Conservation (phyloP, 1,284 basidiomycete species). For the Wolfiporia cocos region DNA sequence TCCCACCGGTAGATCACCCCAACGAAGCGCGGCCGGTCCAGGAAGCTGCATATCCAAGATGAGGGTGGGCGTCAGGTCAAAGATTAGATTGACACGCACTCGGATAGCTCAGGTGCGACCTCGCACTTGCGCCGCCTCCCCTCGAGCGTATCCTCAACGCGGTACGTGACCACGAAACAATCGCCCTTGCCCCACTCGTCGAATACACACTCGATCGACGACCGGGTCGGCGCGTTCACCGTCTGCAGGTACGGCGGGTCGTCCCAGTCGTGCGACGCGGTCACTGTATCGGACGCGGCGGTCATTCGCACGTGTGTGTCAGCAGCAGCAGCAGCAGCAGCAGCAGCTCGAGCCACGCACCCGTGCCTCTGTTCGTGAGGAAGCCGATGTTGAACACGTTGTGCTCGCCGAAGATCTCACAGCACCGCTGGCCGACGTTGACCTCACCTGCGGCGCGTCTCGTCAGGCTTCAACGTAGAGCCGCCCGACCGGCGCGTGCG, state of each 20-base stretch:
- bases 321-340: background rate
- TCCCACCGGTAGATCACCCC: slow-evolving; percentile 22
- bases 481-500: too few relatives aligned
- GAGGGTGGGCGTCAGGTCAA: background rate
- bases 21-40: slow-evolving; percentile 22
- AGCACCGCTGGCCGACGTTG: slow-evolving; percentile 24
- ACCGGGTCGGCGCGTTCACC: slow-evolving; percentile 19
- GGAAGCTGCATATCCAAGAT: slow-evolving; percentile 12
- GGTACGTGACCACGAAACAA: slow-evolving; percentile 18
- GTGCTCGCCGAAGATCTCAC: slow-evolving; percentile 22
- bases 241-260: slow-evolving; percentile 19
- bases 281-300: slow-evolving; percentile 11
- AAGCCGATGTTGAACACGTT: slow-evolving; percentile 25
- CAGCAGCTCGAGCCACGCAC: slow-evolving; percentile 7
- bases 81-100: slow-evolving; percentile 11
- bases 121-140: slow-evolving; percentile 16
- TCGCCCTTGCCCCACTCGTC: slow-evolving; percentile 16
- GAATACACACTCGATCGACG: slow-evolving; percentile 20
- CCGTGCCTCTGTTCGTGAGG: slow-evolving; percentile 21
- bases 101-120: slow-evolving; percentile 14
- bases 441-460: slow-evolving; percentile 23
- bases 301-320: background rate
- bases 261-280: slow-evolving; percentile 24
- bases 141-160: slow-evolving; percentile 14
- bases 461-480: too few relatives aligned